Evolutionary conservation across 768 basidiomycete species (phyloP).

Genomic region (Clitopilus hobsonii): DNA sequence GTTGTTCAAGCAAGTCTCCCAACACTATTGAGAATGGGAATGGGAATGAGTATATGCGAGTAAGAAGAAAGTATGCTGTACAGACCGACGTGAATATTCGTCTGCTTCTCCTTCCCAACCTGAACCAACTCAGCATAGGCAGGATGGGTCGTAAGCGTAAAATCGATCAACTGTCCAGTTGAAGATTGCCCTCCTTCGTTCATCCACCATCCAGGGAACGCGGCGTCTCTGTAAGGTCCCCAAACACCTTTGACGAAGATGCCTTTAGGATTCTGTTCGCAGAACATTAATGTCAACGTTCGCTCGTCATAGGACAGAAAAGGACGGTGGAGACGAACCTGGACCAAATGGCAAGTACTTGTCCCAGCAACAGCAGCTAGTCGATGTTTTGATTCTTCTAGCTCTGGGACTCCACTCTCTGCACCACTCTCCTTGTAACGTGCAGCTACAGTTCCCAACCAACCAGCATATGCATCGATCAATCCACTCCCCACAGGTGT

Average conservation of each 20-base stretch:
- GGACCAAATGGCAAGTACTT: conserved; percentile 92
- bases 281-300: neutral
- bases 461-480: conserved; percentile 98
- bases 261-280: conserved; percentile 65
- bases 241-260: conserved; percentile 91
- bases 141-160: conserved; percentile 88
- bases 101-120: conserved; percentile 52
- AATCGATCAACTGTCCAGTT: conserved; percentile 97
- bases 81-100: conserved; percentile 55
- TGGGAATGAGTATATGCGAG: neutral
- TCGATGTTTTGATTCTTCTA: conserved; percentile 76
- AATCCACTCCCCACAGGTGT: conserved; percentile 92
- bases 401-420: conserved; percentile 43
- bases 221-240: conserved; percentile 87
- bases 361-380: conserved; percentile 95
- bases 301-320: neutral
- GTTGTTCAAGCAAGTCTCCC: conserved; percentile 64
- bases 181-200: conserved; percentile 99
- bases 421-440: conserved; percentile 51
- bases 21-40: conserved; percentile 47
- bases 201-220: conserved; percentile 98
- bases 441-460: conserved; percentile 94
- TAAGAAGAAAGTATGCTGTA: neutral
- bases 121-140: conserved; percentile 72
- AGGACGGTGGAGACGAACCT: conserved; percentile 44